Percentiles rank a stretch among this genome's conserved stretches.
Evolutionary conservation across 495 filamentous ascomycete genomes (phyloP).

Genomic region (Talaromyces nanjingensis): DNA sequence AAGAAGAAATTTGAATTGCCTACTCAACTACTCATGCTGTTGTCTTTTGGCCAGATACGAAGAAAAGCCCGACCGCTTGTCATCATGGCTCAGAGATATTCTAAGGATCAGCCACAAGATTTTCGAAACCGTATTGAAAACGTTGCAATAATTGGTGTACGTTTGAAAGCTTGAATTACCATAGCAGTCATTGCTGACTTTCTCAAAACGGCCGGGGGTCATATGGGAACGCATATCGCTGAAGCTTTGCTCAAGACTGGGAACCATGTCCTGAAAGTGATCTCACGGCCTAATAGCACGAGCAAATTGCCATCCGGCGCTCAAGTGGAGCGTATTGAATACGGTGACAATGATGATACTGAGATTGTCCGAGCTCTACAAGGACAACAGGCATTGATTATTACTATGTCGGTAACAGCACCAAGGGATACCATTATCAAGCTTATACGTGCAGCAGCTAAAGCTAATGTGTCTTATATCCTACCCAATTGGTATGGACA

Average conservation of each 20-base stretch:
- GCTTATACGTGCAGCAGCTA: slow-evolving; percentile 52
- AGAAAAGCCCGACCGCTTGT: too few species aligned
- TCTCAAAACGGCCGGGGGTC: slow-evolving; percentile 38
- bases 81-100: background rate
- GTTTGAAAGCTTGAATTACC: slow-evolving; percentile 6
- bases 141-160: slow-evolving; percentile 44
- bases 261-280: slow-evolving; percentile 45
- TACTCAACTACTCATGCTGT: too few species aligned
- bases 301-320: slow-evolving; percentile 36
- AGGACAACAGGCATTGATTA: slow-evolving; percentile 51
- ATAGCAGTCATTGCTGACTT: background rate
- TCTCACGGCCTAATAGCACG: slow-evolving; percentile 38
- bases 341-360: slow-evolving; percentile 27
- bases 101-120: slow-evolving; percentile 27
- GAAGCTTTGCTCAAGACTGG: slow-evolving; percentile 41
- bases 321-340: slow-evolving; percentile 34
- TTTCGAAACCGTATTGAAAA: slow-evolving; percentile 35
- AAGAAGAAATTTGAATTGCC: too few species aligned
- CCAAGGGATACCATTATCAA: slow-evolving; percentile 33
- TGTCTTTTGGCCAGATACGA: too few species aligned
- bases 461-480: slow-evolving; percentile 53
- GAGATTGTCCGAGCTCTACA: slow-evolving; percentile 39
- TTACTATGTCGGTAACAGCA: slow-evolving; percentile 41
- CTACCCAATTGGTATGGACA: slow-evolving; percentile 53
- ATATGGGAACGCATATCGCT: slow-evolving; percentile 46